Conservation (phyloP, 1,139 yeast species). For the Saccharomyces hybrid region DNA sequence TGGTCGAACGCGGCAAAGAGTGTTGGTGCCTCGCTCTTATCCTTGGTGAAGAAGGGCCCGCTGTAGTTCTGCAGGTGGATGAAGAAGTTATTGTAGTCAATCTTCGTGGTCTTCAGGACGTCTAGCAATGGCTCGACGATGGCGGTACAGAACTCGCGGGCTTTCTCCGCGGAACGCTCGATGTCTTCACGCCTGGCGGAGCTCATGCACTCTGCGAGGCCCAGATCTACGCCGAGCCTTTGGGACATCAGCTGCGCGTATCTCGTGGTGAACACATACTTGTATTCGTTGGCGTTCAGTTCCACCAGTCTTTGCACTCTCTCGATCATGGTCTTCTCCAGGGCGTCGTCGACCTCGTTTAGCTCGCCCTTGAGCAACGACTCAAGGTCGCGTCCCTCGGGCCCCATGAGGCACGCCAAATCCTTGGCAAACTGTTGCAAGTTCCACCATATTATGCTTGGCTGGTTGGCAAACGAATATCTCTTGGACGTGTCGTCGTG, state of each 20-base stretch:
- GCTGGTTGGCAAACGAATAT: slow-evolving; percentile 75
- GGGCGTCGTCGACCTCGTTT: slow-evolving; percentile 36
- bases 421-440: slow-evolving; percentile 78
- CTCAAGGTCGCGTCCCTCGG: slow-evolving; percentile 47
- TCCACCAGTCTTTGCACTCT: slow-evolving; percentile 63
- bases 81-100: slow-evolving; percentile 80
- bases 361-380: slow-evolving; percentile 30
- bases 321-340: slow-evolving; percentile 45
- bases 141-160: slow-evolving; percentile 15
- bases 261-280: slow-evolving; percentile 49
- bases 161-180: slow-evolving; percentile 9
- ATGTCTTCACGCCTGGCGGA: slow-evolving; percentile 8
- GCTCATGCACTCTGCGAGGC: slow-evolving; percentile 16
- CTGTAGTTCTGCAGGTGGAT: slow-evolving; percentile 44
- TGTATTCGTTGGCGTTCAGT: slow-evolving; percentile 58
- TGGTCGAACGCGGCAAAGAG: slow-evolving; percentile 23
- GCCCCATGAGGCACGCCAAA: slow-evolving; percentile 72
- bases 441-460: slow-evolving; percentile 91
- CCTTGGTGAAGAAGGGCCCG: slow-evolving; percentile 11
- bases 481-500: slow-evolving; percentile 71
- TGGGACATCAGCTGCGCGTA: slow-evolving; percentile 55
- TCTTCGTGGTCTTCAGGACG: slow-evolving; percentile 51
- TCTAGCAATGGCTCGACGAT: slow-evolving; percentile 56
- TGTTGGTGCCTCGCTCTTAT: slow-evolving; percentile 11
- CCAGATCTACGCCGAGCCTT: slow-evolving; percentile 64